These are phyloP conservation scores for Peniophora sp. DNA, from an alignment of 1,284 basidiomycete genomes.

Conservation along the genomic window DNA sequence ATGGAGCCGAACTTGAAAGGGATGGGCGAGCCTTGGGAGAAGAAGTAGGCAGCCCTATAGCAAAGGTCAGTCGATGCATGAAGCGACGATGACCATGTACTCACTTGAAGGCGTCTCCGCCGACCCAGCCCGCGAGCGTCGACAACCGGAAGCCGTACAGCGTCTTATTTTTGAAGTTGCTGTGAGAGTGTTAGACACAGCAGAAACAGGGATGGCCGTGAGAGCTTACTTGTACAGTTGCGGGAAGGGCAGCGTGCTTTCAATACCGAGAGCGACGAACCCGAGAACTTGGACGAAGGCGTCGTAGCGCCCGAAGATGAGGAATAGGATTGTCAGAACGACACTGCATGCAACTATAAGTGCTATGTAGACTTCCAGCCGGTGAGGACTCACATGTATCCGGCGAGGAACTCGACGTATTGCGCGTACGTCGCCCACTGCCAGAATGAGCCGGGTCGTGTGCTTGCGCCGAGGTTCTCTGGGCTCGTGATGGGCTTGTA, in stretches of 20 bases:
- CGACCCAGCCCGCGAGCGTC: conserved; percentile 76
- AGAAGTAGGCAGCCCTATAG: conserved; percentile 70
- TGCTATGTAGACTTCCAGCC: conserved; percentile 6
- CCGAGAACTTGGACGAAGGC: conserved; percentile 65
- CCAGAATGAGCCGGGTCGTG: conserved; percentile 77
- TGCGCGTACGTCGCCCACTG: conserved; percentile 74
- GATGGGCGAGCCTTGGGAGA: conserved; percentile 57
- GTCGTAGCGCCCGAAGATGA: conserved; percentile 64
- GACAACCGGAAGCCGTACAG: conserved; percentile 80
- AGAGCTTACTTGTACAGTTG: conserved; percentile 64
- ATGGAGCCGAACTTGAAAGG: conserved; percentile 77
- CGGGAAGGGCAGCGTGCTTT: conserved; percentile 77
- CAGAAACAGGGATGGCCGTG: conserved; percentile 11
- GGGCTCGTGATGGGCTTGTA: conserved; percentile 54
- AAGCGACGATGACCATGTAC: conserved; percentile 14
- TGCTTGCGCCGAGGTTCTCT: conserved; percentile 49
- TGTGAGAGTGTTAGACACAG: conserved; percentile 23
- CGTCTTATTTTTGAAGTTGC: conserved; percentile 69
- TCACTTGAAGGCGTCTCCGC: conserved; percentile 79
- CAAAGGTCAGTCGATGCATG: conserved; percentile 1
- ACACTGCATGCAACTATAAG: conserved; percentile 35
- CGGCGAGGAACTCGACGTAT: conserved; percentile 79
- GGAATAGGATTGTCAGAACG: conserved; percentile 60
- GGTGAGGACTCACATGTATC: conserved; percentile 52
- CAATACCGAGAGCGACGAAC: conserved; percentile 71